A percentile compares a stretch with the other conserved stretches of the same genome.
These are phyloP conservation scores for Entophlyctis luteolus DNA, from an alignment of 192 early-diverging fungal species.

Conservation along the genomic window DNA sequence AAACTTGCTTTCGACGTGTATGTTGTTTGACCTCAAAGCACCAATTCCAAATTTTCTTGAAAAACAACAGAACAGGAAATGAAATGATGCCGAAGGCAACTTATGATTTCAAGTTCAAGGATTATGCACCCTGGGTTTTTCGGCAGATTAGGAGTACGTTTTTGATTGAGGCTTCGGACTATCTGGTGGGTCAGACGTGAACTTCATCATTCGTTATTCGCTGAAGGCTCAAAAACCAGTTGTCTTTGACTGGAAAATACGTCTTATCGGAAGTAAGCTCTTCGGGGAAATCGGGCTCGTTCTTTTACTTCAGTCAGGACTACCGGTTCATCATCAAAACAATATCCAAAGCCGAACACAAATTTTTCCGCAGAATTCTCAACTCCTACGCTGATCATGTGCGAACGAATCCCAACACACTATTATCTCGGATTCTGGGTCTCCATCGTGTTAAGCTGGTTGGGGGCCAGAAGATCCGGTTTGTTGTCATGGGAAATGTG, in stretches of 20 bases:
- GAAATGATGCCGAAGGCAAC: slow-evolving; percentile 90
- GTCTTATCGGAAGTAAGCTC: slow-evolving; percentile 91
- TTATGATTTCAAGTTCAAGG: slow-evolving; percentile 99
- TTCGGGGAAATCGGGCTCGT: slow-evolving; percentile 92
- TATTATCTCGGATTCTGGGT: slow-evolving; percentile 91
- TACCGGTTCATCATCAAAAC: slow-evolving; percentile 99
- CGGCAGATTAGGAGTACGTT: slow-evolving; percentile 82
- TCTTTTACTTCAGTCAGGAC: slow-evolving; percentile 98
- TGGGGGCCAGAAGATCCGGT: slow-evolving; percentile 90
- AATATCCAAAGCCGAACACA: slow-evolving; percentile 90
- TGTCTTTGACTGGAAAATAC: slow-evolving; percentile 93
- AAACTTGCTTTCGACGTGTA: slow-evolving; percentile 96
- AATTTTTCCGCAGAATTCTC: slow-evolving; percentile 84
- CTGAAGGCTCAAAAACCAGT: slow-evolving; percentile 36
- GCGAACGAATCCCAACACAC: slow-evolving; percentile 81
- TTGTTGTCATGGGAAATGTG: slow-evolving; percentile 99
- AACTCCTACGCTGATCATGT: slow-evolving; percentile 89
- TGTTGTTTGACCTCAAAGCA: slow-evolving; percentile 10
- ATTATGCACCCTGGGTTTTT: slow-evolving; percentile 98
- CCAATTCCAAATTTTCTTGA: not conserved
- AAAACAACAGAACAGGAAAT: slow-evolving; percentile 67
- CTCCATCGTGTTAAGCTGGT: slow-evolving; percentile 94
- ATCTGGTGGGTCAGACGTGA: slow-evolving; percentile 60
- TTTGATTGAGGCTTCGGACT: slow-evolving; percentile 86
- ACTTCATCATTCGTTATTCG: not conserved